Conservation (phyloP, 1,284 basidiomycete genomes). For the Austroboletus rostrupii region DNA sequence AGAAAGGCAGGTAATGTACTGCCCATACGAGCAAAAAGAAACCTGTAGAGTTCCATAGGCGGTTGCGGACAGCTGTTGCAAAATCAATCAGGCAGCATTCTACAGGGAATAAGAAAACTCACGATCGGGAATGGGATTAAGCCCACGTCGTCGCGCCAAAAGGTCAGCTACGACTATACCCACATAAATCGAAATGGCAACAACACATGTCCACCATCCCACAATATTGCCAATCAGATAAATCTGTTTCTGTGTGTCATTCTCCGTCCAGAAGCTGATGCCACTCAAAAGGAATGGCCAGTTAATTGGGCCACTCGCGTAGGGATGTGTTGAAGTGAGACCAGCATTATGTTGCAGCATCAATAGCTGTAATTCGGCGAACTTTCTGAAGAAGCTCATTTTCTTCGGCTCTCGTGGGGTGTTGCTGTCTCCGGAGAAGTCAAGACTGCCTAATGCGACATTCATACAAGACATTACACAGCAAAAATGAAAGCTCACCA, state of each 20-base stretch:
- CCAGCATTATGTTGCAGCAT: constrained; percentile 99
- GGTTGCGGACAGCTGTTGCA: constrained; percentile 74
- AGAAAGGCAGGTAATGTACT: constrained; percentile 97
- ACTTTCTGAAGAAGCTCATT: constrained; percentile 94
- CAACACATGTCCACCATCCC: constrained; percentile 92
- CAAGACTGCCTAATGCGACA: constrained; percentile 12
- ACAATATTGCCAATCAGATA: constrained; percentile 94
- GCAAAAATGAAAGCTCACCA: constrained; percentile 40
- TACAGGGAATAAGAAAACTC: constrained; percentile 33
- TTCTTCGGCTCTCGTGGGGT: constrained; percentile 69
- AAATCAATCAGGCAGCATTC: constrained; percentile 5
- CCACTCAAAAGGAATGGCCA: constrained; percentile 97
- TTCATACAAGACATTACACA: not conserved
- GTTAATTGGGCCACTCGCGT: constrained; percentile 90
- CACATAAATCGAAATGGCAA: constrained; percentile 82
- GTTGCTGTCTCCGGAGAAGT: constrained; percentile 15
- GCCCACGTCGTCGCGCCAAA: constrained; percentile 79
- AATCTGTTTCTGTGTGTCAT: constrained; percentile 83
- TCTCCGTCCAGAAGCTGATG: constrained; percentile 97
- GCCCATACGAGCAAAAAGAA: constrained; percentile 96
- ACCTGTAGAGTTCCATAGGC: constrained; percentile 91
- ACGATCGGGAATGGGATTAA: constrained; percentile 86
- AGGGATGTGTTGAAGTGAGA: constrained; percentile 92
- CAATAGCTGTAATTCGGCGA: constrained; percentile 86
- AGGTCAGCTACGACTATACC: constrained; percentile 89